These are phyloP conservation scores for Colletotrichum aenigma DNA, from an alignment of 2,329 filamentous ascomycete genomes.

Conservation along the genomic window DNA sequence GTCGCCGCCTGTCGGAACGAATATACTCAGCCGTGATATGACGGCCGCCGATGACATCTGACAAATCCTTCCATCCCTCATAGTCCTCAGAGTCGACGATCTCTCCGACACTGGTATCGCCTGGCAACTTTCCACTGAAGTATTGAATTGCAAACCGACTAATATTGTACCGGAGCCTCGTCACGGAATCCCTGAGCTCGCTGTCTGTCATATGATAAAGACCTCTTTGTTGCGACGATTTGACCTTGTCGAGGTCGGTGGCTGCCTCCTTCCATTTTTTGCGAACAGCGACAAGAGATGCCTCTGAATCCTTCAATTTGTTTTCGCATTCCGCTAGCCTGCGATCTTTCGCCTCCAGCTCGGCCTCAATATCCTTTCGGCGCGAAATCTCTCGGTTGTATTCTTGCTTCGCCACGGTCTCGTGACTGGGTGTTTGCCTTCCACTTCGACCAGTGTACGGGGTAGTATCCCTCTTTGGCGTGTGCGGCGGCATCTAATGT, in stretches of 20 bases:
- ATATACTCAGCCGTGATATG: background rate
- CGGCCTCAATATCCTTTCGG: background rate
- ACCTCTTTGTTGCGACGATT: background rate
- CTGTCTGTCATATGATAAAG: background rate
- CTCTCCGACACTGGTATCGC: background rate
- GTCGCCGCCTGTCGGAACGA: background rate
- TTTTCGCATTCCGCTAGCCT: rapidly evolving
- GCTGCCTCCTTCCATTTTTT: background rate
- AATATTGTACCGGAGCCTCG: background rate
- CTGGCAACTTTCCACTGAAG: background rate
- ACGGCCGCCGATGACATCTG: background rate
- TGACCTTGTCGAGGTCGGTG: background rate
- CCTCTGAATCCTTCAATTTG: background rate
- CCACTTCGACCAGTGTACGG: too few species aligned
- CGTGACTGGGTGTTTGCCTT: too few species aligned
- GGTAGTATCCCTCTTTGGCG: too few species aligned
- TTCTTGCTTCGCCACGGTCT: background rate
- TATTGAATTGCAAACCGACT: background rate
- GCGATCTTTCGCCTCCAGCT: background rate
- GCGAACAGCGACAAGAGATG: background rate
- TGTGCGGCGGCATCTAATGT: too few species aligned
- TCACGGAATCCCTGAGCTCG: background rate
- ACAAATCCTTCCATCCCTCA: background rate
- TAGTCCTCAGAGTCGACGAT: rapidly evolving
- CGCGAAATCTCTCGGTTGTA: rapidly evolving